Conservation (phyloP, 2,329 filamentous ascomycete genomes). For the Colletotrichum sp. region DNA sequence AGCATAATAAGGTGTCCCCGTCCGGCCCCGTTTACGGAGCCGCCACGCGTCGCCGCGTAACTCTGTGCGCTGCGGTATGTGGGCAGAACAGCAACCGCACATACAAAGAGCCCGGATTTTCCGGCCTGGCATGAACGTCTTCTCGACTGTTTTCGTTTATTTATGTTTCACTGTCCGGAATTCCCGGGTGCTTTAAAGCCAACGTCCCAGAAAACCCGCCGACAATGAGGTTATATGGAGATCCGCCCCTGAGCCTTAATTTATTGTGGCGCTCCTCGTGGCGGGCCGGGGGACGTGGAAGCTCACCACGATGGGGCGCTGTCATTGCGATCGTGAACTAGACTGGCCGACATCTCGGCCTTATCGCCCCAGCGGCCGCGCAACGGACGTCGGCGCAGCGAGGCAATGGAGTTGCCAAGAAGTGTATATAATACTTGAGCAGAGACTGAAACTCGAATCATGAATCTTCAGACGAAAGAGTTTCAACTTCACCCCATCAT, state of each 20-base stretch:
- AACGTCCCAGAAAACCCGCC: neutral
- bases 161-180: neutral
- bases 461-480: neutral
- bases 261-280: neutral
- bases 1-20: neutral
- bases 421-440: neutral
- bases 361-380: constrained; percentile 4
- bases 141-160: neutral
- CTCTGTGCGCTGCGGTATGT: neutral
- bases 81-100: neutral
- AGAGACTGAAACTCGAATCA: neutral
- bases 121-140: neutral
- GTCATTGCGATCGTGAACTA: neutral
- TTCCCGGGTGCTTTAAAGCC: neutral
- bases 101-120: neutral
- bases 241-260: neutral
- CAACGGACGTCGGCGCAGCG: neutral
- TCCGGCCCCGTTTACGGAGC: neutral
- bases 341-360: neutral
- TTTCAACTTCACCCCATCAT: neutral
- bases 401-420: neutral
- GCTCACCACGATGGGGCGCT: constrained; percentile 1
- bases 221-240: neutral
- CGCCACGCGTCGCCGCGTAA: constrained; percentile 3
- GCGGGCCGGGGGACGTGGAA: neutral